Percentiles rank a stretch among this genome's conserved stretches.
phyloP scores from a whole-genome alignment of 202 grass and related monocot genomes.

The Dendrocalamus latiflorus region DNA sequence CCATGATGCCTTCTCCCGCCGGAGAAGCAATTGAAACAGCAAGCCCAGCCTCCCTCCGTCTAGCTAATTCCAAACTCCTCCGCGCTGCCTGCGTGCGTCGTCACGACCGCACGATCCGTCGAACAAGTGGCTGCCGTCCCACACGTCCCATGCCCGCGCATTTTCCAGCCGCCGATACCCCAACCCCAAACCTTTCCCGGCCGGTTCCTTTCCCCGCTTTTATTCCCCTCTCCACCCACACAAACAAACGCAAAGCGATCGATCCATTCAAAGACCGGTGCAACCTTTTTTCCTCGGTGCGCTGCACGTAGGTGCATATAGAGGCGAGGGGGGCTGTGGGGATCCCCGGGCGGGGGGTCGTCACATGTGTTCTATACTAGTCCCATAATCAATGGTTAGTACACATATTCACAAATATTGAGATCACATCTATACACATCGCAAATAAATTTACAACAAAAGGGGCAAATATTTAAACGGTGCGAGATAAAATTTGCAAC shows the following conservation, averaged over 20 bases:
- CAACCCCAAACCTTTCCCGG: background rate
- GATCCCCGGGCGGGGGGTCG: too few relatives aligned
- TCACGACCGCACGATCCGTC: background rate
- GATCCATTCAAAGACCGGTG: too few relatives aligned
- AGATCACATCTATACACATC: too few relatives aligned
- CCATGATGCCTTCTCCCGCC: slow-evolving; percentile 38
- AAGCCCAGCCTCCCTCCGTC: background rate
- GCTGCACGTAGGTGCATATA: too few relatives aligned
- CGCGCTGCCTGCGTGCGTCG: background rate
- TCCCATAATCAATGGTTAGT: too few relatives aligned
- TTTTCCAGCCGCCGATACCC: slow-evolving; percentile 25
- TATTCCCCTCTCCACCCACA: background rate
- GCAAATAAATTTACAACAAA: too few relatives aligned
- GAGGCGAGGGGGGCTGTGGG: too few relatives aligned
- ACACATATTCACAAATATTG: too few relatives aligned
- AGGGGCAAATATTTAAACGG: too few relatives aligned
- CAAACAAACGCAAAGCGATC: slow-evolving; percentile 36
- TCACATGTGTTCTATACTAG: too few relatives aligned
- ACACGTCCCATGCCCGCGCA: slow-evolving; percentile 10
- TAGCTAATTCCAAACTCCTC: background rate
- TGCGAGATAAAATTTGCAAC: too few relatives aligned
- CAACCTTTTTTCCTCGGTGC: too few relatives aligned
- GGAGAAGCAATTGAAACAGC: slow-evolving; percentile 12
- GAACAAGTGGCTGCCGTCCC: slow-evolving; percentile 26
- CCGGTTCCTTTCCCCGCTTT: slow-evolving; percentile 5